A percentile compares a stretch with the other conserved stretches of the same genome.
phyloP scores from a whole-genome alignment of 768 basidiomycete species.

The Baorangia bicolor region DNA sequence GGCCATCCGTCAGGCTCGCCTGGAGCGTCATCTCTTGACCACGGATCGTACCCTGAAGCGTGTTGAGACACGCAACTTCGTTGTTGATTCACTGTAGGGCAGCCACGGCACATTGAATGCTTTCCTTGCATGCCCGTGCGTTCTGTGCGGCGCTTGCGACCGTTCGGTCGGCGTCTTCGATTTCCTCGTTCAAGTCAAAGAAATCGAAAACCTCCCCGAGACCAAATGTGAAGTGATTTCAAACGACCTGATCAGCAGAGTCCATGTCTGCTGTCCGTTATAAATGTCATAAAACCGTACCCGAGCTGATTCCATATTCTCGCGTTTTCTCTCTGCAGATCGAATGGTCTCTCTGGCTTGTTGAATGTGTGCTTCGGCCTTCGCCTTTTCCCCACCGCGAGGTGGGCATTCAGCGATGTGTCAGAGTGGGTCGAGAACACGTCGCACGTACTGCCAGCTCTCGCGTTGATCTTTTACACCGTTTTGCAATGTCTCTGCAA shows the following conservation, averaged over 20 bases:
- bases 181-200: conserved; percentile 13
- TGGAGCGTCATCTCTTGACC: conserved; percentile 2
- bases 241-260: background rate
- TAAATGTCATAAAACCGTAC: background rate
- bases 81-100: background rate
- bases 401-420: background rate
- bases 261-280: background rate
- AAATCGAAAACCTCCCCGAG: conserved; percentile 12
- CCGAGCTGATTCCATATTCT: conserved; percentile 10
- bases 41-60: background rate
- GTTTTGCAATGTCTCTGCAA: background rate
- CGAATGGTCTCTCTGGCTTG: conserved; percentile 10
- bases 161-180: background rate
- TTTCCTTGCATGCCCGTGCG: background rate
- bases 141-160: conserved; percentile 1
- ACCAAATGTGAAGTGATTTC: conserved; percentile 12
- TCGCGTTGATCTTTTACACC: background rate
- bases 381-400: background rate
- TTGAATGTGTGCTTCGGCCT: background rate
- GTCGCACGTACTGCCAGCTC: conserved; percentile 7
- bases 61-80: background rate
- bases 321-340: conserved; percentile 8
- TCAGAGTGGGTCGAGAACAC: background rate
- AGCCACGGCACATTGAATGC: too few species aligned
- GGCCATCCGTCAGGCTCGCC: conserved; percentile 1